These are phyloP conservation scores for Petunia hybrid DNA, from an alignment of 305 asterid species.

Conservation along the genomic window DNA sequence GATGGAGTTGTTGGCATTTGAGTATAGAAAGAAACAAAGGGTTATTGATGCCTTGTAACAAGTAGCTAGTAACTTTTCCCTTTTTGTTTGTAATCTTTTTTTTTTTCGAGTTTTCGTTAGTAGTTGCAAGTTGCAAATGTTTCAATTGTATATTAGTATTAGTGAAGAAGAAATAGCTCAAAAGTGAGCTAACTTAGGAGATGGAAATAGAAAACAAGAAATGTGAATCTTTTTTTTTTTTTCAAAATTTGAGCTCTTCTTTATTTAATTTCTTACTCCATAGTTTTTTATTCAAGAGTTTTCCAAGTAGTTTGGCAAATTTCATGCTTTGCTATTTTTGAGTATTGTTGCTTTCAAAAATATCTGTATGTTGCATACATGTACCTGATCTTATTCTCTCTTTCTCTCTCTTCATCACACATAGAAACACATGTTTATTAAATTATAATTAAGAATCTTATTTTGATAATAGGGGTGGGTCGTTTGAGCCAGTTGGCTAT, in stretches of 20 bases:
- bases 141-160: constrained; percentile 57
- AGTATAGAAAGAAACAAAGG: constrained; percentile 75
- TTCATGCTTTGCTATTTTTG: background rate
- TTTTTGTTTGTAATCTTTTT: constrained; percentile 33
- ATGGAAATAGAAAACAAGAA: constrained; percentile 29
- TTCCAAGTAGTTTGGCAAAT: background rate
- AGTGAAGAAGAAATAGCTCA: constrained; percentile 44
- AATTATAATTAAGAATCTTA: background rate
- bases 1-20: constrained; percentile 63
- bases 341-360: constrained; percentile 20
- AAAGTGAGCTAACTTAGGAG: constrained; percentile 40
- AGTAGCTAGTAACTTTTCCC: background rate
- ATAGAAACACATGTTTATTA: constrained; percentile 3
- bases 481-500: constrained; percentile 19
- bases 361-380: constrained; percentile 33
- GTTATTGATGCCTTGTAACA: constrained; percentile 72
- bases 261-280: constrained; percentile 12
- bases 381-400: background rate
- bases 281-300: background rate
- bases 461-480: background rate
- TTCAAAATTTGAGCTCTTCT: constrained; percentile 36
- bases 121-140: constrained; percentile 54
- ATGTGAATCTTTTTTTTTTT: constrained; percentile 43
- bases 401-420: constrained; percentile 18
- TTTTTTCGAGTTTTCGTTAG: background rate